Percentiles rank a stretch among this genome's conserved stretches.
Conservation (phyloP, 108 stramenopile species). For the Schizochytrium sp. region DNA sequence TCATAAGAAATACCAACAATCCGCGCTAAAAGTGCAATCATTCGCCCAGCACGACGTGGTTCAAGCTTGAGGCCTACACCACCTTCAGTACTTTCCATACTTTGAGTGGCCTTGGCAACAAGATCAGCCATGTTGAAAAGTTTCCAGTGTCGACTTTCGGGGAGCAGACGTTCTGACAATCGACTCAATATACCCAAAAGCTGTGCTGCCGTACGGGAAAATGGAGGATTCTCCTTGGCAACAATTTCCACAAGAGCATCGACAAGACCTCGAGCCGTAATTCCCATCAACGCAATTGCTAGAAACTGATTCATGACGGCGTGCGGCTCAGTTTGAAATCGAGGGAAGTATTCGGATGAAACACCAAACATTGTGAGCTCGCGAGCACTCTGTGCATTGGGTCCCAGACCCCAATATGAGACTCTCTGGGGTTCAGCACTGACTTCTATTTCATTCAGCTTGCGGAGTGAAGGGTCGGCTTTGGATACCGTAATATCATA, state of each 20-base stretch:
- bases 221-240: slow-evolving; percentile 15
- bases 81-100: background rate
- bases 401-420: slow-evolving; percentile 51
- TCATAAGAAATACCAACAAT: slow-evolving; percentile 46
- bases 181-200: slow-evolving; percentile 28
- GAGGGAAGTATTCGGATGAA: slow-evolving; percentile 31
- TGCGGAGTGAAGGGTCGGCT: background rate
- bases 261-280: slow-evolving; percentile 47
- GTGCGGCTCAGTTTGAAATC: slow-evolving; percentile 32
- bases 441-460: background rate
- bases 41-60: slow-evolving; percentile 15
- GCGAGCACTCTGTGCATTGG: slow-evolving; percentile 26
- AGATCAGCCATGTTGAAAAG: slow-evolving; percentile 22
- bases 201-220: slow-evolving; percentile 27
- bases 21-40: slow-evolving; percentile 11
- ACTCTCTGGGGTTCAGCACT: background rate
- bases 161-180: slow-evolving; percentile 27
- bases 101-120: slow-evolving; percentile 51
- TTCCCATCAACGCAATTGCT: background rate
- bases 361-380: slow-evolving; percentile 27
- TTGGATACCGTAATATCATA: slow-evolving; percentile 25
- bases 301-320: slow-evolving; percentile 61
- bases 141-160: slow-evolving; percentile 26
- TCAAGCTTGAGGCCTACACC: slow-evolving; percentile 12
- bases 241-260: slow-evolving; percentile 53